These are phyloP conservation scores for Saprolegnia diclina DNA, from an alignment of 352 stramenopile species.

Conservation along the genomic window DNA sequence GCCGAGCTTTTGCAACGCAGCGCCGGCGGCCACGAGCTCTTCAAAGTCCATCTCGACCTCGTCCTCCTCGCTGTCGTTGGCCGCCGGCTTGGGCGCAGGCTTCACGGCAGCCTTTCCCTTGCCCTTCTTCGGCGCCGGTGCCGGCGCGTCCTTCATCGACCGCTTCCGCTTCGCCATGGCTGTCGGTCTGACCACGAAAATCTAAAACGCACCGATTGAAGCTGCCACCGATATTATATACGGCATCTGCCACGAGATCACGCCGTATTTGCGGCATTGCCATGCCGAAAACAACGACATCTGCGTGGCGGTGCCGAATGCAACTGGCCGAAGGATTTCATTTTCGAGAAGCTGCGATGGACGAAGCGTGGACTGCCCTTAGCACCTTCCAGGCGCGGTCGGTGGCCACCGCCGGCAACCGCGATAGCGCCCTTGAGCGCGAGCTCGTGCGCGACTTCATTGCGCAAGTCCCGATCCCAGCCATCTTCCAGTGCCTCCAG, in stretches of 20 bases:
- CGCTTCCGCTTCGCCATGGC: conserved; percentile 25
- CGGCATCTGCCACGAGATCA: not conserved
- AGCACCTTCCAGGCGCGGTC: conserved; percentile 24
- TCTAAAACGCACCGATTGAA: not conserved
- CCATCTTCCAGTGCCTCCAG: conserved; percentile 70
- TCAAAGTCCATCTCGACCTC: conserved; percentile 45
- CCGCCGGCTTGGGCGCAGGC: not conserved
- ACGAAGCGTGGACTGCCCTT: conserved; percentile 23
- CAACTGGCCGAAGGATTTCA: not conserved
- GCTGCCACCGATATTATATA: not conserved
- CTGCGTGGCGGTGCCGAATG: not conserved
- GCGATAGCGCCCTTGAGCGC: conserved; percentile 12
- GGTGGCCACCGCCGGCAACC: conserved; percentile 20
- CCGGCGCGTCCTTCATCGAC: conserved; percentile 32
- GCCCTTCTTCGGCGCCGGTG: not conserved
- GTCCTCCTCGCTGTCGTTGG: conserved; percentile 30
- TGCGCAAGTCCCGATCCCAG: conserved; percentile 50
- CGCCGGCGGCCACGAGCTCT: conserved; percentile 52
- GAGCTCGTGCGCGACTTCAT: conserved; percentile 58
- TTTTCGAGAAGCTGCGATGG: conserved; percentile 17
- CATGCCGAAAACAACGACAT: too few species aligned
- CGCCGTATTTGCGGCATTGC: too few species aligned
- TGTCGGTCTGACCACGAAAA: conserved; percentile 23
- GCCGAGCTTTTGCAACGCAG: conserved; percentile 59
- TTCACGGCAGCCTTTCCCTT: not conserved